Evolutionary conservation across 2,329 filamentous ascomycete genomes (phyloP).

Genomic region (Colletotrichum zoysiae): DNA sequence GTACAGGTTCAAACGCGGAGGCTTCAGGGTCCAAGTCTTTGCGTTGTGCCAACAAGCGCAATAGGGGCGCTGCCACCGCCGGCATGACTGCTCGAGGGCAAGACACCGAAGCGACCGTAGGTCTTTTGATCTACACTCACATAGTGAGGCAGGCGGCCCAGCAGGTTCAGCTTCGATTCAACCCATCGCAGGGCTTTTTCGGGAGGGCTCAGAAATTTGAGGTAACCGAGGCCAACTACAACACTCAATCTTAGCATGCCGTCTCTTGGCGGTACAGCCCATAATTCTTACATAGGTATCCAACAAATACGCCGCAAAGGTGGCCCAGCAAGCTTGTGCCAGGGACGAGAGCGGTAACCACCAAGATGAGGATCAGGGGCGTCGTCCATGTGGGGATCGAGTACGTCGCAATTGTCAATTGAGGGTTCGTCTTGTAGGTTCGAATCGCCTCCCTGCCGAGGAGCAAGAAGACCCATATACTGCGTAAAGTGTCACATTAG

Average conservation of each 20-base stretch:
- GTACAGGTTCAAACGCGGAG: constrained; percentile 5
- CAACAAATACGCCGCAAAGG: constrained; percentile 83
- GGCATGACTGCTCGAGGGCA: constrained; percentile 70
- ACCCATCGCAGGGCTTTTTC: constrained; percentile 90
- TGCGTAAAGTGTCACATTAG: constrained; percentile 52
- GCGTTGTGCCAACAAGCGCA: constrained; percentile 73
- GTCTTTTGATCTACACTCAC: constrained; percentile 97
- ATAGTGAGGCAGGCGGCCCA: constrained; percentile 88
- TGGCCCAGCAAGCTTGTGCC: constrained; percentile 89
- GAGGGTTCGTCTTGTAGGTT: constrained; percentile 84
- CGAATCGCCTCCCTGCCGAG: constrained; percentile 88
- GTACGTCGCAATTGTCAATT: constrained; percentile 72
- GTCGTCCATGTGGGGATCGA: constrained; percentile 93
- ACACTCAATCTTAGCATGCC: constrained; percentile 45
- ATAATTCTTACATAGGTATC: constrained; percentile 80
- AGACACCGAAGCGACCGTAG: constrained; percentile 89
- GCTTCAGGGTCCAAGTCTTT: constrained; percentile 76
- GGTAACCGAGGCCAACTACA: constrained; percentile 86
- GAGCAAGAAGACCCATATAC: constrained; percentile 93
- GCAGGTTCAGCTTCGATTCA: constrained; percentile 87
- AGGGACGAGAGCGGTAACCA: constrained; percentile 82
- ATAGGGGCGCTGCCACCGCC: constrained; percentile 61
- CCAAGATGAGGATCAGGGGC: constrained; percentile 81
- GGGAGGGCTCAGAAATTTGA: constrained; percentile 89
- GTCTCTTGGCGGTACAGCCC: not conserved